Evolutionary conservation across 1,139 yeast species (phyloP), one percentile per base, ranked within the genome.

Genomic region (Taphrina communis): DNA sequence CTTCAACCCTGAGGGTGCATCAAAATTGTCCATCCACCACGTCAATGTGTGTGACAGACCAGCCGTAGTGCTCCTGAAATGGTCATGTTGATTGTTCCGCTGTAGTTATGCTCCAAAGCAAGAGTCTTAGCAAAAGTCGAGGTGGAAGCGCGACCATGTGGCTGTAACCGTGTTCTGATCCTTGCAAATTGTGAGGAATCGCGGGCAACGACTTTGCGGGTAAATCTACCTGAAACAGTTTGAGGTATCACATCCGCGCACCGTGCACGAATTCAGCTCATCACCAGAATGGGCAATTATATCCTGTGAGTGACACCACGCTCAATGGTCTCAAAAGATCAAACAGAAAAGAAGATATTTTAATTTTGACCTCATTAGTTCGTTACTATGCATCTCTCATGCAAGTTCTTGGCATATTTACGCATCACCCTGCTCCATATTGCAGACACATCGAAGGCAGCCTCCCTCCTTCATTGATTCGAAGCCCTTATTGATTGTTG

Each of bases 391-490:
- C 42, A 39, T 11, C 42, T 39, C 1, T 14, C 11, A 6, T 2
- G 14, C 14, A 11, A 39, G 11, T 39, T 14, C 11, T 14, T 39
- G 11, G 11, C 17, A 17, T 17, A 11, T n/a, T 50, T n/a, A 50
- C 42, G 42, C 51, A 36, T 42, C 52, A 6, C 62, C 62, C 19
- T 58, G 62, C 42, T 58, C 62, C 75, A 84, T 78, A 73, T 84
- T 82, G 73, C 90, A 81, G 73, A 94, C 97, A 52, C 97, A 96
- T 82, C 99, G 89, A 79, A 94, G 87, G 82, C 97, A 91, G 76
- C 86, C 88, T 77, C 99, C 99, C 71, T 85, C 82, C 80, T 94
- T 97, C 93, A 94, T 89, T 79, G 92, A 97, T 68, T 91, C 95
- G 79, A 95, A 93, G 44, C 97, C 98, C 71, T 84, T 79, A 82